Evolutionary conservation across 2,329 filamentous ascomycete genomes (phyloP).

Genomic region (Orbilia ellipsospora): DNA sequence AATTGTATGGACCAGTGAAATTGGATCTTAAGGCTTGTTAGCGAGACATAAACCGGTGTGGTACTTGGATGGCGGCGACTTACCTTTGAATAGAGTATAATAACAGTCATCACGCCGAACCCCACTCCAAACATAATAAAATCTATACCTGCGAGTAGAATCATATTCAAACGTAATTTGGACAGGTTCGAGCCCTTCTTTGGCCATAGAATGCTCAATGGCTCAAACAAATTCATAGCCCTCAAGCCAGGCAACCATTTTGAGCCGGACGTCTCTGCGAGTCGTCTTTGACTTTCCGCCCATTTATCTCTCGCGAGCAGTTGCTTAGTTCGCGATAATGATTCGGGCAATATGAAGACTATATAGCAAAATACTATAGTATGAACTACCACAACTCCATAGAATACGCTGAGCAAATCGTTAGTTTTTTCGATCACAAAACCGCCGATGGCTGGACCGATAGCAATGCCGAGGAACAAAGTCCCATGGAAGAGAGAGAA

Average conservation of each 20-base stretch:
- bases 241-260: constrained; percentile 59
- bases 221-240: constrained; percentile 75
- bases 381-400: constrained; percentile 79
- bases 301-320: constrained; percentile 76
- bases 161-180: constrained; percentile 79
- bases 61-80: not conserved
- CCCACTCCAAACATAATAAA: constrained; percentile 82
- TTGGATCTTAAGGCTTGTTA: constrained; percentile 40
- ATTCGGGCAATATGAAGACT: constrained; percentile 81
- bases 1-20: constrained; percentile 62
- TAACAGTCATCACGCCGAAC: constrained; percentile 82
- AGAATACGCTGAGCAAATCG: constrained; percentile 83
- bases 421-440: constrained; percentile 81
- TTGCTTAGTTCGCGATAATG: constrained; percentile 79
- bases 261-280: constrained; percentile 62
- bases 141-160: constrained; percentile 82
- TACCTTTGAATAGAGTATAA: constrained; percentile 82
- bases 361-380: constrained; percentile 77
- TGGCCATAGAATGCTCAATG: constrained; percentile 81
- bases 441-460: constrained; percentile 84
- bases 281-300: constrained; percentile 64
- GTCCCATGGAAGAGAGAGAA: constrained; percentile 93
- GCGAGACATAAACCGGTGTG: not conserved
- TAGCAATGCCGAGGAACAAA: constrained; percentile 86
- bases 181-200: constrained; percentile 72